These are phyloP conservation scores for Leishmania martiniquensis DNA, from an alignment of 208 protist species.

Conservation along the genomic window DNA sequence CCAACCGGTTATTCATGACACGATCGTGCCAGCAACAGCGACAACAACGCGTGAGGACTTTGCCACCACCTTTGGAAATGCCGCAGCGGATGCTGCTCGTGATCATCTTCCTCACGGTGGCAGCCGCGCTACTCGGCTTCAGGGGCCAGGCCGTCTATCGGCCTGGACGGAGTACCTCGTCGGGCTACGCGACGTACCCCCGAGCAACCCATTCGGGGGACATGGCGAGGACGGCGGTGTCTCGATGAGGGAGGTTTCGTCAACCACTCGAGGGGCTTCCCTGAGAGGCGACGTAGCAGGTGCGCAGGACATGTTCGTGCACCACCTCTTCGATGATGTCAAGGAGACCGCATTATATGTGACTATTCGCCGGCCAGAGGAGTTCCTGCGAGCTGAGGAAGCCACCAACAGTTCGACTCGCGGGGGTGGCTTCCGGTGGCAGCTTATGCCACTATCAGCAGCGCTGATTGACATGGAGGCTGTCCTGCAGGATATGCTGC, in stretches of 20 bases:
- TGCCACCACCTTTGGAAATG: neutral
- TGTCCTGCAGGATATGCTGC: constrained; percentile 17
- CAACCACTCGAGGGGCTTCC: neutral
- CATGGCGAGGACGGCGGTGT: neutral
- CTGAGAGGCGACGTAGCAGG: neutral
- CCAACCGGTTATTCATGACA: neutral
- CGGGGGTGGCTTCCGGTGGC: constrained; percentile 1
- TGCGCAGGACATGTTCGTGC: constrained; percentile 1
- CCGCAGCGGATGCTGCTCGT: neutral
- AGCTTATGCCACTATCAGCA: constrained; percentile 5
- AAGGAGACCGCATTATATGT: constrained; percentile 21
- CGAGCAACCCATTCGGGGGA: neutral
- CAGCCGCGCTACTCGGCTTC: neutral
- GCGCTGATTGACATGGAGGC: constrained; percentile 1
- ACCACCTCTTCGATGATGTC: constrained; percentile 29
- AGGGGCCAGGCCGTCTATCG: constrained; percentile 6
- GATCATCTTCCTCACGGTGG: neutral
- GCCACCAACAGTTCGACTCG: neutral
- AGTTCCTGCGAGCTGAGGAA: constrained; percentile 13
- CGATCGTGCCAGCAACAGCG: neutral
- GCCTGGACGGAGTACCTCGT: constrained; percentile 31
- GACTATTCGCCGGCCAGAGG: constrained; percentile 4
- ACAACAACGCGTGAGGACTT: neutral
- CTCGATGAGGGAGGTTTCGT: neutral
- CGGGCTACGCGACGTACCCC: constrained; percentile 3